Evolutionary conservation across 1,284 basidiomycete genomes (phyloP), one percentile per base, ranked within the genome.

Genomic region (Ustilago loliicola): DNA sequence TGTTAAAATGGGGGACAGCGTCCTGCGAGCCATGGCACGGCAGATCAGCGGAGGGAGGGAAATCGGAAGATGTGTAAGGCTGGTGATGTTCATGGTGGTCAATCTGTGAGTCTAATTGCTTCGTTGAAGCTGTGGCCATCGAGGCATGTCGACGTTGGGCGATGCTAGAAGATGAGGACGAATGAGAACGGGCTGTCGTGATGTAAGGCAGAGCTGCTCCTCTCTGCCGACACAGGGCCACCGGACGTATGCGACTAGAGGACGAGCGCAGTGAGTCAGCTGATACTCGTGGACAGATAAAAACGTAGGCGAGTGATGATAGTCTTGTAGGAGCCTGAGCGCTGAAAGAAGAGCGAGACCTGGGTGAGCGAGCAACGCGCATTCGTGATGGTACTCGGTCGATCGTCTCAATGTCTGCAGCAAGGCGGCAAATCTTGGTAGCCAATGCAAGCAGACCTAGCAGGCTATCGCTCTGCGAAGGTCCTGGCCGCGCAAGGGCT

Each of bases 401-500:
- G 45, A 73, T 52, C 23, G 29, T 54, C 2, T 68, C 58, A 27
- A 73, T 73, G 48, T 64, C 57, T 1, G 72, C 66, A 19, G 66
- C 72, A 6, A 73, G 58, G 23, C 60, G 66, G 51, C 66, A 73
- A 11, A 73, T 68, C 25, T 57, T 59, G 29, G 19, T 52, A 5
- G 59, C 72, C 17, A 73, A 59, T 7, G 61, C 58, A 25, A 73
- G 50, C 42, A 72, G 21, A 2, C 59, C 59, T 15, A 62, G 45
- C 9, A 62, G 29, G 4, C 61, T 54, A 27, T 69, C 59, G 9
- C 42, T 50, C 54, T 64, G 71, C 61, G 48, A 40, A 27, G 52
- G 15, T 15, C 34, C 56, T 23, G 71, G 48, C 57, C 61, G 51
- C 42, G 30, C 48, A 23, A 64, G 65, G 54, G 61, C 59, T 25